These are phyloP conservation scores for Usnea hakonensis DNA, from an alignment of 495 filamentous ascomycete genomes.

Conservation along the genomic window DNA sequence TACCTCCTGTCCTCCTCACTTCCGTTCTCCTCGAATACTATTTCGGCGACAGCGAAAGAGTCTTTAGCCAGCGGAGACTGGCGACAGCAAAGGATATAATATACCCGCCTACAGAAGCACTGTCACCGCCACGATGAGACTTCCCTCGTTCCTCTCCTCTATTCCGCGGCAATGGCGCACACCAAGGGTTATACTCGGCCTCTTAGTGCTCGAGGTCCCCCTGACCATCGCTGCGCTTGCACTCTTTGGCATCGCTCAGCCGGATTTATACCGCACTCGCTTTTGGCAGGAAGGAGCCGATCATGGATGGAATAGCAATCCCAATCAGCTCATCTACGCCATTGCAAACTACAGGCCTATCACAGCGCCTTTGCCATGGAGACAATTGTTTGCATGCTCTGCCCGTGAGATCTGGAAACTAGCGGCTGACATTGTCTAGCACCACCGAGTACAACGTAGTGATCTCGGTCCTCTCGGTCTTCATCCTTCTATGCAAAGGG, in stretches of 20 bases:
- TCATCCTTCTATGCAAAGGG: conserved; percentile 47
- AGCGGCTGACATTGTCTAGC: conserved; percentile 38
- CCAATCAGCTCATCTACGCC: conserved; percentile 62
- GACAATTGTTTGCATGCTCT: conserved; percentile 56
- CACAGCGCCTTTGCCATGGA: conserved; percentile 71
- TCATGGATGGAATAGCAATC: conserved; percentile 77
- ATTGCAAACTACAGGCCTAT: conserved; percentile 66
- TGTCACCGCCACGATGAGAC: conserved; percentile 9
- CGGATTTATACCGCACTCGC: conserved; percentile 67
- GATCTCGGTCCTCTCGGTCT: conserved; percentile 60
- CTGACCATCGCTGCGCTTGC: conserved; percentile 64
- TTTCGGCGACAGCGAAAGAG: neutral
- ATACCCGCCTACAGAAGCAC: neutral
- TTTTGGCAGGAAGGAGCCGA: conserved; percentile 77
- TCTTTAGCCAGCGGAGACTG: conserved; percentile 3
- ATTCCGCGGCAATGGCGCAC: conserved; percentile 54
- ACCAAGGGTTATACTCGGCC: conserved; percentile 52
- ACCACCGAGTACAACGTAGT: conserved; percentile 75
- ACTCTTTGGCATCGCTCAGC: conserved; percentile 73
- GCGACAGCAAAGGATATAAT: conserved; percentile 3
- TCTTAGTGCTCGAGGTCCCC: conserved; percentile 63
- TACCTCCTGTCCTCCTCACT: conserved; percentile 13
- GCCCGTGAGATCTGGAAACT: conserved; percentile 10
- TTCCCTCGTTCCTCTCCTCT: conserved; percentile 15
- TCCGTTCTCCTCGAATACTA: neutral